Percentiles rank a stretch among this genome's conserved stretches.
Conservation (phyloP, 345 rosid genomes). For the Euphorbia tirucalli region DNA sequence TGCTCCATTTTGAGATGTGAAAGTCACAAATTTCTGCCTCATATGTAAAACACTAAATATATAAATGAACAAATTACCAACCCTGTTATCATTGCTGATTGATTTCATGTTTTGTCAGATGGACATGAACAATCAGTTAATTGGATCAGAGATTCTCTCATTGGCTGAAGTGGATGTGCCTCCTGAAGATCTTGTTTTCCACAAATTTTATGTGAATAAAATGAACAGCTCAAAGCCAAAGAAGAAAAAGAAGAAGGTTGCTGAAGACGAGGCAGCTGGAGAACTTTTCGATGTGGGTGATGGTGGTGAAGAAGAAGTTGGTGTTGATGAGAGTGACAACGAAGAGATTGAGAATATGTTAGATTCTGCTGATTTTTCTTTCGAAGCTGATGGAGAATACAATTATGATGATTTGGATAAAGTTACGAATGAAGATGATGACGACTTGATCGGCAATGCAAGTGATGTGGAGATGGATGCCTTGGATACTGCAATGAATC, state of each 20-base stretch:
- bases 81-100: constrained; percentile 1
- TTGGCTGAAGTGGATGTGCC: constrained; percentile 83
- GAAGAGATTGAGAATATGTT: constrained; percentile 83
- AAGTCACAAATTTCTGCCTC: not conserved
- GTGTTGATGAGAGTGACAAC: constrained; percentile 82
- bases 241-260: constrained; percentile 76
- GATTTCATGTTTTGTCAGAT: constrained; percentile 41
- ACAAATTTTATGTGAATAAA: constrained; percentile 85
- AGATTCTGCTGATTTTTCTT: constrained; percentile 53
- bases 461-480: constrained; percentile 77
- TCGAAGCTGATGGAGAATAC: constrained; percentile 63
- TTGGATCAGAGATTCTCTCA: constrained; percentile 79
- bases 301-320: constrained; percentile 39
- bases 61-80: not conserved
- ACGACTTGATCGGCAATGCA: constrained; percentile 54
- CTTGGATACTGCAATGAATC: too few relatives aligned
- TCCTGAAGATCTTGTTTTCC: constrained; percentile 94
- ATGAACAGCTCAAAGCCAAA: constrained; percentile 57
- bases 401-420: constrained; percentile 74
- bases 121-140: constrained; percentile 71
- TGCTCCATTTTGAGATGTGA: not conserved
- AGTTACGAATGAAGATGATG: constrained; percentile 67
- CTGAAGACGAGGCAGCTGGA: constrained; percentile 74
- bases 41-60: not conserved
- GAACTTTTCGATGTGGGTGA: constrained; percentile 62